These are phyloP conservation scores for Stylonectria norvegica DNA, from an alignment of 2,329 filamentous ascomycete genomes.

Conservation along the genomic window DNA sequence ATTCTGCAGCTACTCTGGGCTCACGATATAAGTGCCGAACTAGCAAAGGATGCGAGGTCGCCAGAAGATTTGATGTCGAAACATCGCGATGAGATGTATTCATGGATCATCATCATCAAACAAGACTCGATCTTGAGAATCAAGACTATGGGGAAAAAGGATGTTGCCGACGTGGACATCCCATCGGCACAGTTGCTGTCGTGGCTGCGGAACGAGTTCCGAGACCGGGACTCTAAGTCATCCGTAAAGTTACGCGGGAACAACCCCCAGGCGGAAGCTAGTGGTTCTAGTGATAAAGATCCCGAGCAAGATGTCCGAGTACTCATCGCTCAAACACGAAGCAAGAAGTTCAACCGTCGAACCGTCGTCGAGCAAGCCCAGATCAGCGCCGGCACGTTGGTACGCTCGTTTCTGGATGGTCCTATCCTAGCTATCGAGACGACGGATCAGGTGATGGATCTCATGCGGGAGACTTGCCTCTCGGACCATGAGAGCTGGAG, in stretches of 20 bases:
- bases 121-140: constrained; percentile 74
- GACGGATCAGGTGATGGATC: constrained; percentile 75
- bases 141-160: constrained; percentile 72
- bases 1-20: constrained; percentile 77
- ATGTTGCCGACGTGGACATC: constrained; percentile 72
- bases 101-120: constrained; percentile 87
- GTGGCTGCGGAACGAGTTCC: constrained; percentile 78
- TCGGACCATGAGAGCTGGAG: constrained; percentile 83
- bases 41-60: constrained; percentile 74
- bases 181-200: constrained; percentile 67
- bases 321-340: constrained; percentile 75
- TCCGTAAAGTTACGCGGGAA: constrained; percentile 41
- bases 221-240: constrained; percentile 68
- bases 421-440: constrained; percentile 87
- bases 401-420: constrained; percentile 69
- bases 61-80: constrained; percentile 75
- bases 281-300: constrained; percentile 27
- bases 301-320: constrained; percentile 75
- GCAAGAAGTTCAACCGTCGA: constrained; percentile 87
- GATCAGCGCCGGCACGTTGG: constrained; percentile 55
- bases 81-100: constrained; percentile 73
- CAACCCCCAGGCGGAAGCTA: constrained; percentile 29
- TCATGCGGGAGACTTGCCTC: constrained; percentile 69
- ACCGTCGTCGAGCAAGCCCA: constrained; percentile 80
- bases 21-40: constrained; percentile 81